These are phyloP conservation scores for Phoma sp. DNA, from an alignment of 2,329 filamentous ascomycete genomes.

Conservation along the genomic window DNA sequence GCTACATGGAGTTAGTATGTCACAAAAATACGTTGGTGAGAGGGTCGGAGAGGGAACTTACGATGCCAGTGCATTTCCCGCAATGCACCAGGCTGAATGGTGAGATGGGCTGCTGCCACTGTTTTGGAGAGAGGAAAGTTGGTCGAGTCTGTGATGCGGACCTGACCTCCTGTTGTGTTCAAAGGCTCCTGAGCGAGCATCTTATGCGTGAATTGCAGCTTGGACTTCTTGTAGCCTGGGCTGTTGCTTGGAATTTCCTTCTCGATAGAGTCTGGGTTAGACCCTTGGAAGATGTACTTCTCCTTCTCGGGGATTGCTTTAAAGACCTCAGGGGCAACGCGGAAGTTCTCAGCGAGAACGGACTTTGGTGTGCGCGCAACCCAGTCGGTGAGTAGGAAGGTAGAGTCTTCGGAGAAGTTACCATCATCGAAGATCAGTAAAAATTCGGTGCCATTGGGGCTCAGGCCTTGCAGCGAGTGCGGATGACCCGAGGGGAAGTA, in stretches of 20 bases:
- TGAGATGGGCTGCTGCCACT: constrained; percentile 74
- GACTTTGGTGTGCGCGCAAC: constrained; percentile 75
- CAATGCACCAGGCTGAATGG: constrained; percentile 74
- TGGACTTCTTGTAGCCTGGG: constrained; percentile 70
- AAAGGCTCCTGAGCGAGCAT: constrained; percentile 74
- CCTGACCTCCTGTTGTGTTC: constrained; percentile 71
- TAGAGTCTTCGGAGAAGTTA: constrained; percentile 69
- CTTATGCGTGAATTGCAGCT: constrained; percentile 72
- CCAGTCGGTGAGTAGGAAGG: constrained; percentile 78
- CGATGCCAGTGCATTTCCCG: constrained; percentile 85
- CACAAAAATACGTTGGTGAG: background rate
- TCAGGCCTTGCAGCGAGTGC: constrained; percentile 77
- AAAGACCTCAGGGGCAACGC: constrained; percentile 74
- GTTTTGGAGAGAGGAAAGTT: constrained; percentile 79
- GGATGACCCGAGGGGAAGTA: constrained; percentile 81
- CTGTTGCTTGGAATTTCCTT: constrained; percentile 67
- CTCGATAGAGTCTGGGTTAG: constrained; percentile 68
- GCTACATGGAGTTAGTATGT: constrained; percentile 18
- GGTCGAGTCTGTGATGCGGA: constrained; percentile 77
- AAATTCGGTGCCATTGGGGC: constrained; percentile 70
- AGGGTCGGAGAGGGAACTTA: constrained; percentile 21
- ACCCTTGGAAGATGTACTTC: constrained; percentile 81
- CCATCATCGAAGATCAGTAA: constrained; percentile 69
- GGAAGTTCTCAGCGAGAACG: constrained; percentile 78
- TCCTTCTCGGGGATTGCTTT: constrained; percentile 69